Percentiles rank a stretch among this genome's conserved stretches.
These are phyloP conservation scores for Chenopodium suecicum DNA, from an alignment of 148 eudicot species.

Conservation along the genomic window DNA sequence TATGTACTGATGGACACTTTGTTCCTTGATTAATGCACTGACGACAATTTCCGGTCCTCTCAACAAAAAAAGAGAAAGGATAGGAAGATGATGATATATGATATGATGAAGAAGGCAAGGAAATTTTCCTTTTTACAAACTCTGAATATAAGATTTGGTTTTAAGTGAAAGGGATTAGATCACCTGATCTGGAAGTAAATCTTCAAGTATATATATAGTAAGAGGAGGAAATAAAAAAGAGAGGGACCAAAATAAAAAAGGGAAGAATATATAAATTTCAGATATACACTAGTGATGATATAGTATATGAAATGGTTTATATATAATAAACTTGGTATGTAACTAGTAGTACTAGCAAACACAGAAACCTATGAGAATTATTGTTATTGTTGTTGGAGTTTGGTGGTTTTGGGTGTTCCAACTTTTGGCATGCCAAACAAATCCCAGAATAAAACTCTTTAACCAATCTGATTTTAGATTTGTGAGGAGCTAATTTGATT, in stretches of 20 bases:
- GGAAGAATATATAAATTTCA: background rate
- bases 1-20: too few relatives aligned
- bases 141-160: constrained; percentile 13
- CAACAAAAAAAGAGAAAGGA: too few relatives aligned
- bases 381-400: constrained; percentile 30
- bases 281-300: constrained; percentile 5
- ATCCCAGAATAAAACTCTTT: constrained; percentile 29
- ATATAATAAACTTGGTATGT: background rate
- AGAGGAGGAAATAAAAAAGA: constrained; percentile 1
- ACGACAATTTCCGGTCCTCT: too few relatives aligned
- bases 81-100: background rate
- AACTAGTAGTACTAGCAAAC: constrained; percentile 10
- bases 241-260: background rate
- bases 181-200: constrained; percentile 14
- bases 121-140: background rate
- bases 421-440: constrained; percentile 60
- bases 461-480: constrained; percentile 55
- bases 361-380: constrained; percentile 50
- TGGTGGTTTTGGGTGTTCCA: constrained; percentile 20
- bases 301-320: background rate
- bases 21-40: too few relatives aligned
- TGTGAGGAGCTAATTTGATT: constrained; percentile 28
- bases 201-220: constrained; percentile 12
- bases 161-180: constrained; percentile 23
- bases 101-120: background rate